Evolutionary conservation across 495 filamentous ascomycete species (phyloP).

Genomic region (Neurospora sublineolata): DNA sequence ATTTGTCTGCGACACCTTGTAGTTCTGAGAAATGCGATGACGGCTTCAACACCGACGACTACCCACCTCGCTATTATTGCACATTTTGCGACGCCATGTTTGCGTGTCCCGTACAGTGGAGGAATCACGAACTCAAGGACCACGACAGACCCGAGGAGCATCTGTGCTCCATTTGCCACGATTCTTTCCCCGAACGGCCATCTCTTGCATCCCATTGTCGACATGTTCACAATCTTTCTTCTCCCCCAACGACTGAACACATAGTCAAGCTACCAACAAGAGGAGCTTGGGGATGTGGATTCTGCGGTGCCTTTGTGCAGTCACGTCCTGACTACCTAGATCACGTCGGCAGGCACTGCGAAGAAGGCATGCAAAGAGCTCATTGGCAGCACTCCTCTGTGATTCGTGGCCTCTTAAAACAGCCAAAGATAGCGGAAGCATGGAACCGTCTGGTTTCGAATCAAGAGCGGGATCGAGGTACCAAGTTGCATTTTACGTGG

Average conservation of each 20-base stretch:
- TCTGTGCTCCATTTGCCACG: constrained; percentile 6
- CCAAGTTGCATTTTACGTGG: constrained; percentile 11
- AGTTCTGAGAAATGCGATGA: constrained; percentile 6
- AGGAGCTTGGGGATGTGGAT: constrained; percentile 19
- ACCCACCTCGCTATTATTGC: constrained; percentile 8
- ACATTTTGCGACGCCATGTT: constrained; percentile 17
- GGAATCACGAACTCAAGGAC: constrained; percentile 9
- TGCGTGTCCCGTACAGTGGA: constrained; percentile 11
- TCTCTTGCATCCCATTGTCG: constrained; percentile 4
- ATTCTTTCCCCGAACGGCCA: neutral
- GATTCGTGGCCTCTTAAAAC: constrained; percentile 14
- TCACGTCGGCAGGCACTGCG: constrained; percentile 15
- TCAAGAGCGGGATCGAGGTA: constrained; percentile 5
- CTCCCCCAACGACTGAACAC: neutral
- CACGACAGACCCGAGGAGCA: constrained; percentile 9
- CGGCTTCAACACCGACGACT: neutral
- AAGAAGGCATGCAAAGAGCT: constrained; percentile 7
- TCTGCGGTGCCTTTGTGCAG: constrained; percentile 7
- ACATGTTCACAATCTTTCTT: constrained; percentile 1
- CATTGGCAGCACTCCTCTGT: constrained; percentile 17
- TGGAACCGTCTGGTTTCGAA: constrained; percentile 10
- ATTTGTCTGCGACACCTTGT: constrained; percentile 7
- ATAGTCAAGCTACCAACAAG: neutral
- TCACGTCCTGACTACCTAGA: constrained; percentile 12
- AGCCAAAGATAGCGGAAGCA: constrained; percentile 7